A percentile compares a stretch with the other conserved stretches of the same genome.
Evolutionary conservation across 164 flowering plant genomes (phyloP).

Genomic region (Umbilicus rupestris): DNA sequence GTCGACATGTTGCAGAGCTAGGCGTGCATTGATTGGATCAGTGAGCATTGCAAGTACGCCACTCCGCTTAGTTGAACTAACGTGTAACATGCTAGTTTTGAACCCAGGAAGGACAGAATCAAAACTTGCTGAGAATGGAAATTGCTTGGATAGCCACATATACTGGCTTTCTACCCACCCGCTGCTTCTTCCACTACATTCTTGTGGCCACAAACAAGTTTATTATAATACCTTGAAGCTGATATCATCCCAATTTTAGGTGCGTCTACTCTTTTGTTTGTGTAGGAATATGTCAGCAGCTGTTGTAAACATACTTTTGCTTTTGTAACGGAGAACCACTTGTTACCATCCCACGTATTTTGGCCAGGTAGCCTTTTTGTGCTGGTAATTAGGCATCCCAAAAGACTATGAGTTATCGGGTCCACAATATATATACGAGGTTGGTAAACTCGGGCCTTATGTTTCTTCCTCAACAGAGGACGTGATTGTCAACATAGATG

Average conservation of each 20-base stretch:
- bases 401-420: too few relatives aligned
- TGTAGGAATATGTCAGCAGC: conserved; percentile 4
- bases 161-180: background rate
- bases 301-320: background rate
- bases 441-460: too few relatives aligned
- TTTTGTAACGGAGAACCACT: too few relatives aligned
- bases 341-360: too few relatives aligned
- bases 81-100: background rate
- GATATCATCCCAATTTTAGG: background rate
- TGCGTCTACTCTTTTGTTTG: too few relatives aligned
- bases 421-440: too few relatives aligned
- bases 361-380: too few relatives aligned
- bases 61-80: background rate
- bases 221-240: background rate
- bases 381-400: too few relatives aligned
- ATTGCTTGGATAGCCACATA: background rate
- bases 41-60: background rate
- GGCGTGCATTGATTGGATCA: background rate
- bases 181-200: background rate
- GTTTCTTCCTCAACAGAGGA: too few relatives aligned
- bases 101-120: background rate
- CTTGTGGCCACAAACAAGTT: conserved; percentile 2
- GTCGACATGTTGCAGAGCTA: background rate
- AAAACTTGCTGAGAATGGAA: background rate
- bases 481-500: too few relatives aligned